phyloP scores from a whole-genome alignment of 225 moss, liverwort and hornwort species.

The Pleurozium schreberi region DNA sequence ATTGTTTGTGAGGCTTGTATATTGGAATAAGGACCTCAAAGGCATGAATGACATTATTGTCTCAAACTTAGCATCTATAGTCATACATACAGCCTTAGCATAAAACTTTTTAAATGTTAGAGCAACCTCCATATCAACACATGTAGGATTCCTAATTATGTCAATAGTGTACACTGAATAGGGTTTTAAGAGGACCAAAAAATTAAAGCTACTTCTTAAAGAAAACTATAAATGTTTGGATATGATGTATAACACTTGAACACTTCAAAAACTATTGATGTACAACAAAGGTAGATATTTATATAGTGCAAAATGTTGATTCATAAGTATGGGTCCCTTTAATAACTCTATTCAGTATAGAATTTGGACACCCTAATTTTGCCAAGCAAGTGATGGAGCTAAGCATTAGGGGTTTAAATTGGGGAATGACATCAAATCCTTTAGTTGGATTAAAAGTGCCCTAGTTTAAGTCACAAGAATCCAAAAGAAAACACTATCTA shows the following conservation, averaged over 20 bases:
- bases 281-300: no score
- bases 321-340: no score
- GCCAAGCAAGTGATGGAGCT: no score
- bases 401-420: background rate
- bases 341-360: no score
- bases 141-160: background rate
- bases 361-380: background rate
- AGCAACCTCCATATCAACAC: background rate
- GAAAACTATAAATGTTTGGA: no score
- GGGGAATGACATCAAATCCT: background rate
- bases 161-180: no score
- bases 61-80: background rate
- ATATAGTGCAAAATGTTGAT: no score
- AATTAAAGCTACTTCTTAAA: no score
- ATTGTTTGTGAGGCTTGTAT: background rate
- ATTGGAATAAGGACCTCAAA: background rate
- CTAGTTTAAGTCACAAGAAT: no score
- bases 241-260: no score
- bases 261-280: no score
- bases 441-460: background rate
- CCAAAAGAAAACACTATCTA: background rate
- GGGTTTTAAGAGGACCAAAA: no score
- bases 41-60: background rate
- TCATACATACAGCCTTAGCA: rapidly evolving
- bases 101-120: background rate